Evolutionary conservation across 768 basidiomycete species (phyloP).

Genomic region (Lactarius indigo): DNA sequence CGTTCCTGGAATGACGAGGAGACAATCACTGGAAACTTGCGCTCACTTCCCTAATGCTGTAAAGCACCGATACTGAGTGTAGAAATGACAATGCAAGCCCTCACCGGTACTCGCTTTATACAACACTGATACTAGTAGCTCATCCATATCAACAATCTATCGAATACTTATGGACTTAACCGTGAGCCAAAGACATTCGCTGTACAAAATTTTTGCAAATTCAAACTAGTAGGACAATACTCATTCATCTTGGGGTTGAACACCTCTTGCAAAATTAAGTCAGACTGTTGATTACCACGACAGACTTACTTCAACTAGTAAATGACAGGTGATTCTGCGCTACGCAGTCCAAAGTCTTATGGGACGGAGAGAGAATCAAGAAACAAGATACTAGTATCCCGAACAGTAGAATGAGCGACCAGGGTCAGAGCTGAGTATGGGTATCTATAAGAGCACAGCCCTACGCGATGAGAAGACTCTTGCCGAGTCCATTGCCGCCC

Average conservation of each 20-base stretch:
- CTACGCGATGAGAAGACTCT: not conserved
- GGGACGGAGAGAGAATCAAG: not conserved
- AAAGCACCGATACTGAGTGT: too few species aligned
- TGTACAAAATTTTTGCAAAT: too few species aligned
- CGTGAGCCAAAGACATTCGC: too few species aligned
- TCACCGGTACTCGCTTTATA: too few species aligned
- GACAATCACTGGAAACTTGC: not conserved
- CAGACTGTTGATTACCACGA: not conserved
- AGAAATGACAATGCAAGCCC: not conserved
- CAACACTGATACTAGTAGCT: too few species aligned
- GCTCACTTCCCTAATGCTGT: not conserved
- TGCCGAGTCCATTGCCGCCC: not conserved
- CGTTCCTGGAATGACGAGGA: too few species aligned
- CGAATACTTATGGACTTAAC: too few species aligned
- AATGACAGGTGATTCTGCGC: not conserved
- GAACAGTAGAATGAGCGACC: conserved; percentile 5
- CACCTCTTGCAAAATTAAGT: not conserved
- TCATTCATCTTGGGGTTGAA: not conserved
- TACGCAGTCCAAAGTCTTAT: conserved; percentile 2
- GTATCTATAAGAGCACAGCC: conserved; percentile 19
- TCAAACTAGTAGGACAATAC: too few species aligned
- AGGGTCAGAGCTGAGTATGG: conserved; percentile 13
- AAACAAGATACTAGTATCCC: conserved; percentile 8
- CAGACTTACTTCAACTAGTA: not conserved
- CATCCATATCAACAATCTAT: too few species aligned